phyloP scores from a whole-genome alignment of 177 flowering plant species.

The Vitis hybrid region DNA sequence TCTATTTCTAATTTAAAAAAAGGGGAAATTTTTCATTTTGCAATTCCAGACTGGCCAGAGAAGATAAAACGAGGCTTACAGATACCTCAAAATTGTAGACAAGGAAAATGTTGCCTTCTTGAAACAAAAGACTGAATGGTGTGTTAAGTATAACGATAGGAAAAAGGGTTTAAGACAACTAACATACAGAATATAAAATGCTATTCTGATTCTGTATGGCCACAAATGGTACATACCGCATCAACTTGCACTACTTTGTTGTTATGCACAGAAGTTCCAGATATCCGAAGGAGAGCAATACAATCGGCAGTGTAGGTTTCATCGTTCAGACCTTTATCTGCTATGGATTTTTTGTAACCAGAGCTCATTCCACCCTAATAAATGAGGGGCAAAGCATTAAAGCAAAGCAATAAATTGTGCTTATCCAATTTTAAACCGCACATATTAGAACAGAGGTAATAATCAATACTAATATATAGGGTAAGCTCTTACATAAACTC shows the following conservation, averaged over 20 bases:
- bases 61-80: too few relatives aligned
- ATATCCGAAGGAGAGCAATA: conserved; percentile 78
- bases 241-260: conserved; percentile 90
- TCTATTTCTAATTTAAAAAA: too few relatives aligned
- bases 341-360: conserved; percentile 72
- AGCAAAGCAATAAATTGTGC: background rate
- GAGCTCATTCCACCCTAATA: conserved; percentile 92
- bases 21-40: too few relatives aligned
- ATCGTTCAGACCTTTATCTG: conserved; percentile 77
- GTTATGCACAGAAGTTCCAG: conserved; percentile 81
- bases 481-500: background rate
- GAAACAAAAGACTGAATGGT: too few relatives aligned
- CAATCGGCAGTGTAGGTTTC: conserved; percentile 75
- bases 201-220: background rate
- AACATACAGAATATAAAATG: background rate
- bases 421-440: background rate
- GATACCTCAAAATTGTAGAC: too few relatives aligned
- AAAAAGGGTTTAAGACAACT: too few relatives aligned
- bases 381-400: conserved; percentile 6
- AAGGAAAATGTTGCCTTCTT: too few relatives aligned
- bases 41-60: too few relatives aligned
- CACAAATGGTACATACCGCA: conserved; percentile 48
- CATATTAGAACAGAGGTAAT: background rate
- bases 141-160: too few relatives aligned
- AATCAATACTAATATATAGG: background rate